Base-by-base conservation (phyloP, 225 moss, liverwort and hornwort species). In the Straminergon stramineum region DNA sequence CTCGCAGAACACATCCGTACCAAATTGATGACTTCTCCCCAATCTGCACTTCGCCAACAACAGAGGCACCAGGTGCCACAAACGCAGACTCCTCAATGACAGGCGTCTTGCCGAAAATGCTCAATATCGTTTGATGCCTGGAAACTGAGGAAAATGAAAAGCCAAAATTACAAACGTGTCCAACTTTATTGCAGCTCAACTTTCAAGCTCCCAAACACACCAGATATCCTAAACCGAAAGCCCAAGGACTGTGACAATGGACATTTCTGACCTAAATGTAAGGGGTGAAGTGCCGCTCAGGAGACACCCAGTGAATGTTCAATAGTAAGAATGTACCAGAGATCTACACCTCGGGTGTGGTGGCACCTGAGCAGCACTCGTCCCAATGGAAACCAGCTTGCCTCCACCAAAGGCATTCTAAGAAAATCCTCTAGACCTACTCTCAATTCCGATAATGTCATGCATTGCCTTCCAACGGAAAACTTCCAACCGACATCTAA, bases 1-100 rank as follows among this genome's bases (percentile, higher is more conserved):
- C 93, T 90, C 91, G 94, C 18, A 97, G 89, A 32, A 99, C 94
- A 88, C 97, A 97, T 70, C 97, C 99, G 75, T 99, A 97, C 99
- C 99, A 97, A 81, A 97, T 90, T 55, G 99, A 99, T 43, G 96
- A 97, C 81, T 94, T 99, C 83, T 90, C 81, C 70, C 97, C 99
- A 83, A 99, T 97, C 75, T 93, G 92, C 84, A 99, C 97, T 90
- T 97, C 97, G 39, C 99, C 99, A 75, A 97, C 55, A 77, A 97
- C 94, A 74, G 96, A 92, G 57, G 97, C 97, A 92, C 96, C 94
- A 70, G 96, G 99, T 90, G 97, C 96, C 52, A 97, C 95, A 90
- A 99, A 99, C 21, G 79, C 94, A 81, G 93, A 94, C n/a, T 93
- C 88, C 64, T 91, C 94, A 84, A 99, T 87, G 41, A 92, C 89